Base-by-base conservation (phyloP, 75 land plant genomes). In the Pinus taeda region DNA sequence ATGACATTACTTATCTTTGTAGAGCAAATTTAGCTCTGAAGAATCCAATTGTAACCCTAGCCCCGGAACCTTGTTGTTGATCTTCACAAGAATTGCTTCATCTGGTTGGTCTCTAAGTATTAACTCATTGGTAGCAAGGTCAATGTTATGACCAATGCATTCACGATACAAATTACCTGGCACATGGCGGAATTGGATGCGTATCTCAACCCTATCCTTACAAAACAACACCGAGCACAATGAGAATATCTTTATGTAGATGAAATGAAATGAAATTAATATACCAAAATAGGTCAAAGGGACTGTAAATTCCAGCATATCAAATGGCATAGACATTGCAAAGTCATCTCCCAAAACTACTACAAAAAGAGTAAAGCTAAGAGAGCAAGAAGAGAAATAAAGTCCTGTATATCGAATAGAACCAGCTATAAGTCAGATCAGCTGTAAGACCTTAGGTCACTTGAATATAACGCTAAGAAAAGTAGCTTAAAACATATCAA, bases 41-140 rank as follows among this genome's bases (percentile, higher is more conserved):
- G 85, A 81, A 82, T 95, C 98, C 79, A 95, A 70, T 55, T 83
- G 85, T 79, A 93, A 20, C 13, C 86, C 93, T 37, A 95, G 57
- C 11, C 98, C 98, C 4, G 98, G 98, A 61, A 95, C 79, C 73
- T 95, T 95, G 70, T 95, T 95, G 79, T 93, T 95, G 77, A 95
- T 82, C 60, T 83, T 90, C 66, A 95, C 55, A 13, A 79, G 69
- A 55, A 95, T 95, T 33, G 89, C 97, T 73, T 91, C 93, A 53
- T 91, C 90, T 36, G 98, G 96, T 55, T 75, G 60, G 18, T 82
- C 87, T 26, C 91, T 79, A 4, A 95, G 62, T 30, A 94, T 76
- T 12, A 94, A 83, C 78, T 94, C 97, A 74, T 94, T 94, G 18
- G 93, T 89, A 11, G 89, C 85, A 42, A 64, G 87, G 60, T 90